phyloP scores from a whole-genome alignment of 1,284 basidiomycete species.

The Puccinia novopanici region DNA sequence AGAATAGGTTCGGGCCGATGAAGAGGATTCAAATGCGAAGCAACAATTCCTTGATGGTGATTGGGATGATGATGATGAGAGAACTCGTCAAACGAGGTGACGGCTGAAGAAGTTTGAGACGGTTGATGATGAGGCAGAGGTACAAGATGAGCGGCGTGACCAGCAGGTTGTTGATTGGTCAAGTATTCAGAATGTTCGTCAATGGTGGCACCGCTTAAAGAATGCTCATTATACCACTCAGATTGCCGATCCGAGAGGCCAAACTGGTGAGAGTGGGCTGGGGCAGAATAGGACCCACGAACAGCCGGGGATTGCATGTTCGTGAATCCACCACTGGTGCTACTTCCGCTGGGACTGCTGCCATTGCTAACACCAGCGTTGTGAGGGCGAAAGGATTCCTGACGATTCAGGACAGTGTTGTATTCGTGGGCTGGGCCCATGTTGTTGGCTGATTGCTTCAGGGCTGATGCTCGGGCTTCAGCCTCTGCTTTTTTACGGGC shows the following conservation, averaged over 20 bases:
- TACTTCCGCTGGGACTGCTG: not conserved
- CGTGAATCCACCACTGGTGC: not conserved
- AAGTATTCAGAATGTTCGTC: not conserved
- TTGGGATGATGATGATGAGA: no score
- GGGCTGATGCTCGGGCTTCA: conserved; percentile 52
- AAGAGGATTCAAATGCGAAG: no score
- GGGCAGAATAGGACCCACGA: not conserved
- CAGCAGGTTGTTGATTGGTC: not conserved
- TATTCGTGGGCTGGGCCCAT: not conserved
- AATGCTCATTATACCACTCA: not conserved
- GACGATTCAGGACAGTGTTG: not conserved
- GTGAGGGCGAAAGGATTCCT: not conserved
- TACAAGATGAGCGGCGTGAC: not conserved
- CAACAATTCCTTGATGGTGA: no score
- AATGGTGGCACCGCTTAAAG: not conserved
- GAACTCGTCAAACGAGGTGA: no score
- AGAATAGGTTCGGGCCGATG: no score
- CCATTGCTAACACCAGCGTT: not conserved
- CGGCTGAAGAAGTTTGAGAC: no score
- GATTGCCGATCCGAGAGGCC: not conserved
- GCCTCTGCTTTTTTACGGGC: conserved; percentile 80
- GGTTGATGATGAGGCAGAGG: not conserved
- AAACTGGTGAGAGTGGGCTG: not conserved
- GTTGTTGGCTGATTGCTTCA: conserved; percentile 17
- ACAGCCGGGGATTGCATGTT: not conserved